These are phyloP conservation scores for Trichoderma pleuroti DNA, from an alignment of 2,329 filamentous ascomycete species.

Conservation along the genomic window DNA sequence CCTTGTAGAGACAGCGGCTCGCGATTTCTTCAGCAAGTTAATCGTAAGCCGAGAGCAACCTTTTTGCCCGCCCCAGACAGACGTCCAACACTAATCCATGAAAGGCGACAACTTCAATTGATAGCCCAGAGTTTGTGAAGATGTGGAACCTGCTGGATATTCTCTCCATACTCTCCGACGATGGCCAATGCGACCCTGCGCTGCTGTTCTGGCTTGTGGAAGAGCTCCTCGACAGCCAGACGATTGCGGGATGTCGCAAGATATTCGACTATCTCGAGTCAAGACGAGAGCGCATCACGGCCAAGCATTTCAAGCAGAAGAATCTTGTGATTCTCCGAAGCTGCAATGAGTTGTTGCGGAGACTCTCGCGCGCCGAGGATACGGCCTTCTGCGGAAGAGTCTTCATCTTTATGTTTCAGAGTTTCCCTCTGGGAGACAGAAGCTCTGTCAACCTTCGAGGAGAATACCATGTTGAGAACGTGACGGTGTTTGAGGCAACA, in stretches of 20 bases:
- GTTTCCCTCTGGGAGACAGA: constrained; percentile 92
- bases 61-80: constrained; percentile 7
- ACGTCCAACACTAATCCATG: constrained; percentile 33
- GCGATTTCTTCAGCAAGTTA: constrained; percentile 73
- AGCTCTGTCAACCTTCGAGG: constrained; percentile 95
- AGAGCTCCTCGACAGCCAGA: constrained; percentile 93
- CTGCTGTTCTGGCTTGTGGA: constrained; percentile 89
- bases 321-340: constrained; percentile 85
- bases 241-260: constrained; percentile 82
- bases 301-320: constrained; percentile 76
- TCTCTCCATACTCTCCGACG: constrained; percentile 81
- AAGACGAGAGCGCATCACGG: constrained; percentile 80
- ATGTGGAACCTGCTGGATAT: constrained; percentile 95
- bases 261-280: constrained; percentile 97
- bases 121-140: constrained; percentile 71
- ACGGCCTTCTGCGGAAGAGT: constrained; percentile 96
- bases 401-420: constrained; percentile 98
- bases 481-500: constrained; percentile 69
- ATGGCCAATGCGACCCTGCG: constrained; percentile 71
- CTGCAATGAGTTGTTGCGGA: constrained; percentile 91
- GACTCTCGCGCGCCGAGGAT: constrained; percentile 92
- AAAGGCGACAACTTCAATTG: constrained; percentile 71
- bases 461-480: constrained; percentile 94
- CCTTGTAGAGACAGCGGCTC: constrained; percentile 78
- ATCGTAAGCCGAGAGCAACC: constrained; percentile 55